Percentiles rank a stretch among this genome's conserved stretches.
Evolutionary conservation across 495 filamentous ascomycete species (phyloP).

Genomic region (Trichoderma virens): DNA sequence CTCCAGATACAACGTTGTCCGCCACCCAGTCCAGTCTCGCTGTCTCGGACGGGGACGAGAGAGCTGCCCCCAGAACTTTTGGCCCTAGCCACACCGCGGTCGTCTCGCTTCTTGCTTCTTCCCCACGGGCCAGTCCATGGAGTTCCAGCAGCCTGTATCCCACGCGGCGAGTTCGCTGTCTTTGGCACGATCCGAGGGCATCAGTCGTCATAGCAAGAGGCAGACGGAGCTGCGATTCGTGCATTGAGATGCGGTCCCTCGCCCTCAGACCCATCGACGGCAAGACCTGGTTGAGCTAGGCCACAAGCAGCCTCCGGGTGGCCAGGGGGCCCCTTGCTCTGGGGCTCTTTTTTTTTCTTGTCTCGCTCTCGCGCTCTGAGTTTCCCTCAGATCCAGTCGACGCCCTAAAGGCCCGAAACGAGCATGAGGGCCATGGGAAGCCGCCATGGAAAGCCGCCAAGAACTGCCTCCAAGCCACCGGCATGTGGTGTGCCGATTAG

Average conservation of each 20-base stretch:
- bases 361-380: not conserved
- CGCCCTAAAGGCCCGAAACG: slow-evolving; percentile 1
- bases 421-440: not conserved
- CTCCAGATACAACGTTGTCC: slow-evolving; percentile 2
- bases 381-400: not conserved
- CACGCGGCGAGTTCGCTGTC: slow-evolving; percentile 2
- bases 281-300: not conserved
- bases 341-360: not conserved
- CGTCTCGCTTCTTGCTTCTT: not conserved
- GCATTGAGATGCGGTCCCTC: not conserved
- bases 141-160: not conserved
- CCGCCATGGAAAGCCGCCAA: not conserved
- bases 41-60: not conserved
- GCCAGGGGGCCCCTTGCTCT: not conserved
- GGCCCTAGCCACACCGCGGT: not conserved
- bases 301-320: not conserved
- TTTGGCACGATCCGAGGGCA: not conserved
- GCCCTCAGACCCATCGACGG: not conserved
- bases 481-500: not conserved
- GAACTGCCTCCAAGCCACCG: slow-evolving; percentile 2
- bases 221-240: not conserved
- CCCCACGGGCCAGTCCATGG: not conserved
- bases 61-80: not conserved
- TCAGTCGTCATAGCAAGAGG: not conserved
- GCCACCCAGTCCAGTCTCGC: not conserved